These are phyloP conservation scores for Boletus rubescentipes DNA, from an alignment of 768 basidiomycete species.

Conservation along the genomic window DNA sequence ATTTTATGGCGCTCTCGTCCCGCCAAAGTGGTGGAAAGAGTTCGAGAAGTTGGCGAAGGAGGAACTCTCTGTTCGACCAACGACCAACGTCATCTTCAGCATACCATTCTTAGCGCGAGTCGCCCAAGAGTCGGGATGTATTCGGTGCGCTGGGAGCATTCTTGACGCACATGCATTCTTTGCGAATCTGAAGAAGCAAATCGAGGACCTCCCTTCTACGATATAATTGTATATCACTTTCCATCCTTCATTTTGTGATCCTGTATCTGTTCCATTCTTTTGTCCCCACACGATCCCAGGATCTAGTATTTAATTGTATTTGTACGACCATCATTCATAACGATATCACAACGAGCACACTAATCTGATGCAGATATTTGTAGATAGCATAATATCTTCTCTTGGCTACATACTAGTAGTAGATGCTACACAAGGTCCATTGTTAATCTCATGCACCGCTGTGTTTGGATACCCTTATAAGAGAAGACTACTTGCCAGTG, in stretches of 20 bases:
- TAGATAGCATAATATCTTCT: constrained; percentile 2
- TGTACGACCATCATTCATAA: not conserved
- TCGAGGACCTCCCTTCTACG: constrained; percentile 52
- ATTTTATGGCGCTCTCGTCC: constrained; percentile 42
- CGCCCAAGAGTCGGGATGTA: constrained; percentile 51
- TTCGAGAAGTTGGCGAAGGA: constrained; percentile 56
- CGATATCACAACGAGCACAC: not conserved
- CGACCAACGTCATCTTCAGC: constrained; percentile 58
- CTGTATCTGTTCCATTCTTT: not conserved
- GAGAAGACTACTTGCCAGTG: no score
- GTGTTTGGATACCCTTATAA: not conserved
- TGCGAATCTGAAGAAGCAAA: constrained; percentile 49
- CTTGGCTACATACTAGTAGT: not conserved
- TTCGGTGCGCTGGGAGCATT: constrained; percentile 66
- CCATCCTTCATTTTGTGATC: not conserved
- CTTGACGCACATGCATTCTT: constrained; percentile 60
- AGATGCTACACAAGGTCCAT: not conserved
- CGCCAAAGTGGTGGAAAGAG: constrained; percentile 70
- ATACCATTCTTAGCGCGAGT: constrained; percentile 57
- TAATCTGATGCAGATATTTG: not conserved
- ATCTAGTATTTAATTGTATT: not conserved
- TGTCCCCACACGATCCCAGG: not conserved
- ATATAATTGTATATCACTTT: constrained; percentile 28
- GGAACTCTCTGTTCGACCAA: constrained; percentile 57
- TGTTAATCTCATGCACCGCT: not conserved